Evolutionary conservation across 345 rosid genomes (phyloP), one percentile per base, ranked within the genome.

Genomic region (Tarenaya hassleriana): DNA sequence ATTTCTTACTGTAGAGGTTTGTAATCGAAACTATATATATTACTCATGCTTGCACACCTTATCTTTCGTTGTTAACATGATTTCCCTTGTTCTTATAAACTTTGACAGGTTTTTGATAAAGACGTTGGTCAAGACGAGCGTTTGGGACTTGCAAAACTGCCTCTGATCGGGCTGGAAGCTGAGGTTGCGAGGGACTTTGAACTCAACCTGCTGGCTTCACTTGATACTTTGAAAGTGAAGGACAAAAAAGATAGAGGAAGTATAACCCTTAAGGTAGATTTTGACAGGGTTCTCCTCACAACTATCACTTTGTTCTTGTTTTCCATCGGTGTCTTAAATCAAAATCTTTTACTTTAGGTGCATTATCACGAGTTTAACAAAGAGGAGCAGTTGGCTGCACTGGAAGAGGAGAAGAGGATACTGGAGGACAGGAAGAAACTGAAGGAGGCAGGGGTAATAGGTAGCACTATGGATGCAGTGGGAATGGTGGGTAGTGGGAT

Each of bases 191-290:
- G 77, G 43, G 86, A 80, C 50, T 8, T 76, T 49, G 94, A 86
- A 58, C 47, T 86, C 61, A 77, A 82, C 71, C 70, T 94, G 44
- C 61, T 82, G 18, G 76, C 97, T n/a, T 72, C 99, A 15, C 94
- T 94, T 41, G 99, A 88, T 68, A 88, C 83, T 56, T 52, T 86
- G 71, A 94, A 83, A 77, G 69, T 94, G 18, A 94, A 94, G 74
- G 99, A 94, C 66, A 86, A 88, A 75, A 88, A 82, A 69, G 99
- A 94, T 56, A 69, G 99, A 76, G 96, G 99, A 75, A 94, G 69
- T 41, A 50, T 79, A 52, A 77, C 84, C 48, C 62, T 88, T 24
- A 83, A 86, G 99, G 99, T 94, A 64, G 46, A 49, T 52, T 34
- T 46, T 52, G 1, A 41, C 29, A 10, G 41, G 29, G 29, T 24